Evolutionary conservation across 345 rosid species (phyloP), one percentile per base, ranked within the genome.

Genomic region (Sisymbrium irio): DNA sequence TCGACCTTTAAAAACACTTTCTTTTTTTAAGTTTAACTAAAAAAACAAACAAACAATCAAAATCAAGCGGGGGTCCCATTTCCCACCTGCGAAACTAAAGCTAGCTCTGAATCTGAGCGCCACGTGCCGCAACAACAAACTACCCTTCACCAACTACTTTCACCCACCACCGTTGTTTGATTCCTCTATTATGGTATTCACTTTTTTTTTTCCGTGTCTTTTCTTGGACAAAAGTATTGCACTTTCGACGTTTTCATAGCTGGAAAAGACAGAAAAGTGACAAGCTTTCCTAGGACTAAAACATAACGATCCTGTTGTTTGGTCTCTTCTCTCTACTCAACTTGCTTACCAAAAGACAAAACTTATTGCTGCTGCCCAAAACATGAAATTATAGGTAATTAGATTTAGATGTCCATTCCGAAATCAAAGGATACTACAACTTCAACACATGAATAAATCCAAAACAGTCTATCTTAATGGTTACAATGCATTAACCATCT

Each of bases 401-500:
- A 32, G 28, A 45, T 45, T 20, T 57, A 20, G 32, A 54, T 19
- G 33, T 53, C 33, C 7, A 65, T 25, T 63, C 37, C 46, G 32
- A 11, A 63, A 42, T 58, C 51, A 75, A 75, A 37, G 13, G 49
- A 49, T 7, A 70, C 39, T 11, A 62, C 57, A 13, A 51, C 37
- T 64, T 53, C 70, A 76, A 64, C 67, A 56, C 67, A 56, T 64
- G 72, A 77, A 77, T 64, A 30, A 64, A 64, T 64, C 67, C 76
- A 51, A 58, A 65, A 45, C 7, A 32, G 14, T 56, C 35, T 37
- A 70, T 57, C 55, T 71, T 63, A 57, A 57, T 57, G 71, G 76
- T 40, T 71, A 64, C 72, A 71, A 22, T 64, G 35, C 71, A 55
- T 69, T 41, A 67, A 51, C 35, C 59, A 64, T 32, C 68, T 64